Base-by-base conservation (phyloP, 305 asterid genomes). In the Plantago rigida region DNA sequence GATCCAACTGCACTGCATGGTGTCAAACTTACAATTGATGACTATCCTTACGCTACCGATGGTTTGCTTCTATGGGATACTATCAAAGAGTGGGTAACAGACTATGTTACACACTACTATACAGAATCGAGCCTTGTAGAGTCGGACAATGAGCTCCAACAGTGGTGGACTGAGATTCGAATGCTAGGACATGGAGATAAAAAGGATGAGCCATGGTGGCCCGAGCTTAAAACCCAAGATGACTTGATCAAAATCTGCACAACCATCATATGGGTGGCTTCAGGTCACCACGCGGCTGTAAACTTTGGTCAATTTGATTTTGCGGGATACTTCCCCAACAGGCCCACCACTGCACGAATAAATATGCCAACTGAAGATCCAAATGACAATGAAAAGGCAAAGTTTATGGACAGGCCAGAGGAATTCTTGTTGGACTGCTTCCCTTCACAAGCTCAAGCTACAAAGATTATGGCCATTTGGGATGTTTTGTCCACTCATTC, bases 151-250 rank as follows among this genome's bases (percentile, higher is more conserved):
- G 97, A 89, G 74, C 83, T 89, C 58, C 91, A 82, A 68, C 77
- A 82, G 22, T 87, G 95, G 94, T 89, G 97, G 97, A 71, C 76
- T 1, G 97, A 89, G 62, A 71, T 89, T 1, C 72, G 71, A 72
- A 81, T 81, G 13, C 63, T 68, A 0, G 97, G 97, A 4, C 97
- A 89, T 3, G 87, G 59, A 0, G 97, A 89, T 47, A 89, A 87
- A 71, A 83, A 80, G 63, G 84, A 89, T 24, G 88, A 79, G 41
- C 73, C 85, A 0, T 84, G 97, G 92, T 89, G 95, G 97, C 97
- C 89, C 0, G 68, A 60, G 11, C 71, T 86, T 0, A 69, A 79
- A 5, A 77, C 88, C 1, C 69, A 72, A 0, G 53, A 66, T 0
- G 85, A 82, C 62, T 65, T 87, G 1, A 75, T 84, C 9, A 76